phyloP scores from a whole-genome alignment of 371 early-diverging fungal species.

The Chytridium lagenaria region DNA sequence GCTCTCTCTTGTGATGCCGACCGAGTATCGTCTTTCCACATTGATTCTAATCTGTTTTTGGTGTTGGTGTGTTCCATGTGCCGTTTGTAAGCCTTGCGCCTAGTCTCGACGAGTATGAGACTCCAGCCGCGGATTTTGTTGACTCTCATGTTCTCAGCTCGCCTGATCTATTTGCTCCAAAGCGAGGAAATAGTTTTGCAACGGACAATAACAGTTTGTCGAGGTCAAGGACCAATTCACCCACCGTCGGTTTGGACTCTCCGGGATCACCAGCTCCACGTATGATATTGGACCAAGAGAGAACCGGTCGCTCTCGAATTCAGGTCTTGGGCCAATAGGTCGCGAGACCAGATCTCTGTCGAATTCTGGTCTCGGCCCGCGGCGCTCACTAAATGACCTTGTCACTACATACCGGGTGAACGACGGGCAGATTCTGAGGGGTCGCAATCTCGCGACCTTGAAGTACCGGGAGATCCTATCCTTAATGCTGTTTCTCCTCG shows the following conservation, averaged over 20 bases:
- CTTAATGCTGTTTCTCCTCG: slow-evolving; percentile 7
- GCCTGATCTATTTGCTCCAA: slow-evolving; percentile 25
- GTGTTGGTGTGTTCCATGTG: slow-evolving; percentile 52
- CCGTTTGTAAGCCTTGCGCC: slow-evolving; percentile 41
- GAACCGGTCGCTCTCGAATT: slow-evolving; percentile 11
- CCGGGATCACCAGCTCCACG: neutral
- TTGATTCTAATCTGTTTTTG: slow-evolving; percentile 52
- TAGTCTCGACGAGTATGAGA: neutral
- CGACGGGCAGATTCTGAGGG: slow-evolving; percentile 10
- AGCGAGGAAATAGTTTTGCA: neutral
- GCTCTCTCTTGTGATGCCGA: slow-evolving; percentile 27
- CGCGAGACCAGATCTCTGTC: slow-evolving; percentile 12
- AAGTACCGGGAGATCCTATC: slow-evolving; percentile 8
- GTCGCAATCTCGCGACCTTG: neutral
- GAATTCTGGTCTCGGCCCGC: slow-evolving; percentile 9
- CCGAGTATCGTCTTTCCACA: slow-evolving; percentile 53
- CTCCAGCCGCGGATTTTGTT: neutral
- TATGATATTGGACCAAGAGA: neutral
- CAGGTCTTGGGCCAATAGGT: neutral
- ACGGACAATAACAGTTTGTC: neutral
- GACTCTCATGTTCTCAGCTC: slow-evolving; percentile 10
- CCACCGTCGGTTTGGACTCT: neutral
- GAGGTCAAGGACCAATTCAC: neutral
- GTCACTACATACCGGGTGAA: neutral
- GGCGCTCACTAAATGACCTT: slow-evolving; percentile 14